Percentiles rank a stretch among this genome's conserved stretches.
These are phyloP conservation scores for Candida sp. DNA, from an alignment of 1,139 yeast species.

Conservation along the genomic window DNA sequence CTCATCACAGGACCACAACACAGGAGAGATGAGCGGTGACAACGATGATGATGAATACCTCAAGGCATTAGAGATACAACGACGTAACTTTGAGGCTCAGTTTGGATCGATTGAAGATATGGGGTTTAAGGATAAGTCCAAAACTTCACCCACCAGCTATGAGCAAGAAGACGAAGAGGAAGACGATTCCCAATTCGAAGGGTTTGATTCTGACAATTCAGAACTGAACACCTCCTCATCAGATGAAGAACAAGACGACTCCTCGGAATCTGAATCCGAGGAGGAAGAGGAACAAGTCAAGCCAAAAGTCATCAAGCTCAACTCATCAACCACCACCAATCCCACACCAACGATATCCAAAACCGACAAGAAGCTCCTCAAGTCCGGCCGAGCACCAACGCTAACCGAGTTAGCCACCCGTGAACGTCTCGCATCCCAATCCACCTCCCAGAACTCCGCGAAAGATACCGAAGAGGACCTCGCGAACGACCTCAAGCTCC, in stretches of 20 bases:
- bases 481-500: conserved; percentile 83
- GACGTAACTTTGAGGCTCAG: conserved; percentile 70
- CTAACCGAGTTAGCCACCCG: conserved; percentile 36
- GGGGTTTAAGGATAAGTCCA: conserved; percentile 64
- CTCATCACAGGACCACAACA: not conserved
- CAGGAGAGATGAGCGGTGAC: conserved; percentile 17
- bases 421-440: conserved; percentile 11
- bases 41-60: conserved; percentile 44
- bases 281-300: conserved; percentile 16
- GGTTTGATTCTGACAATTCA: not conserved
- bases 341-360: conserved; percentile 24
- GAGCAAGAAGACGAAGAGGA: conserved; percentile 21
- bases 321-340: conserved; percentile 26
- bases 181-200: not conserved
- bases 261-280: conserved; percentile 10
- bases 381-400: conserved; percentile 48
- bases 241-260: conserved; percentile 16
- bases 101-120: conserved; percentile 64
- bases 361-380: conserved; percentile 34
- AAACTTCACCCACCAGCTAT: conserved; percentile 9
- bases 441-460: conserved; percentile 15
- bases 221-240: not conserved
- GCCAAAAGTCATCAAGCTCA: conserved; percentile 42
- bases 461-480: conserved; percentile 56
- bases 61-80: conserved; percentile 55